These are phyloP conservation scores for Megacollybia platyphylla DNA, from an alignment of 1,284 basidiomycete genomes.

Conservation along the genomic window DNA sequence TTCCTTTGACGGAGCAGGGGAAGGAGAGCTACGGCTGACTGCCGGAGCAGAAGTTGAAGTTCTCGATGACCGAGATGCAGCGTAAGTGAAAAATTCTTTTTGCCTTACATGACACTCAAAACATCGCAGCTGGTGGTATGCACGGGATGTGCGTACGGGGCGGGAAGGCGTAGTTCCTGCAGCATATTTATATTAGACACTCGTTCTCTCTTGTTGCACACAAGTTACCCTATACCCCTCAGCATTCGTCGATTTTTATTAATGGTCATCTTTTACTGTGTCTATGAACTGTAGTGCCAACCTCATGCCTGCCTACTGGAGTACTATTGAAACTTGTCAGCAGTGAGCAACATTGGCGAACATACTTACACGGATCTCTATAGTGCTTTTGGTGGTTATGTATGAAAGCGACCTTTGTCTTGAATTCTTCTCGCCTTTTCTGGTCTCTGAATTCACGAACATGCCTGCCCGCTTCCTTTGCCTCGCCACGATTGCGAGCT, in stretches of 20 bases:
- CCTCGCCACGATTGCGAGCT: conserved; percentile 91
- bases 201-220: conserved; percentile 11
- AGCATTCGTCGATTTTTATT: no score
- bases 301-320: conserved; percentile 1
- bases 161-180: conserved; percentile 82
- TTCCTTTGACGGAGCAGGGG: conserved; percentile 66
- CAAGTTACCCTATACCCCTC: no score
- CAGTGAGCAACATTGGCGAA: no score
- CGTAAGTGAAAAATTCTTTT: conserved; percentile 34
- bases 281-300: not conserved
- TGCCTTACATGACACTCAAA: conserved; percentile 7
- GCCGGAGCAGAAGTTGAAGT: conserved; percentile 67
- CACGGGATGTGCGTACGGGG: conserved; percentile 65
- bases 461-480: conserved; percentile 84
- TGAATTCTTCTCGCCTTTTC: conserved; percentile 69
- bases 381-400: conserved; percentile 89
- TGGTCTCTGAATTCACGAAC: conserved; percentile 80
- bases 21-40: conserved; percentile 61
- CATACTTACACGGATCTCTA: conserved; percentile 41
- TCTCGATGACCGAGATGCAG: conserved; percentile 65
- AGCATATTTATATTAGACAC: conserved; percentile 64
- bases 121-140: conserved; percentile 78
- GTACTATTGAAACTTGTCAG: conserved; percentile 1
- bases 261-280: not conserved
- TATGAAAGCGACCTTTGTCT: conserved; percentile 66